These are phyloP conservation scores for Drechslerella dactyloides DNA, from an alignment of 2,329 filamentous ascomycete species.

Conservation along the genomic window DNA sequence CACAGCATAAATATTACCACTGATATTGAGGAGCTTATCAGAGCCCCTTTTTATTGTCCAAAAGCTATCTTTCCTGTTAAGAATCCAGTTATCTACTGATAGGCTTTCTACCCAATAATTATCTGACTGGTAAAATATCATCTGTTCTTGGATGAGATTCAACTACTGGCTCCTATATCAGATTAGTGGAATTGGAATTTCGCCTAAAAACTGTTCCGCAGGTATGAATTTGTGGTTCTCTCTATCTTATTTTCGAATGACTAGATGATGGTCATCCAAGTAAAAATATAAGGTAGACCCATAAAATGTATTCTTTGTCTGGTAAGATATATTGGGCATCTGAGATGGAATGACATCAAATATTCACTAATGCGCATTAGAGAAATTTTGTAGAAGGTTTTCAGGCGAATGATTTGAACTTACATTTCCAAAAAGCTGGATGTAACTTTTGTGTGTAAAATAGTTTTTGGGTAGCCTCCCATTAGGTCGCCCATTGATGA, in stretches of 20 bases:
- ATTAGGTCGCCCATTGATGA: constrained; percentile 63
- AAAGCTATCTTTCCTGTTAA: not conserved
- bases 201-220: not conserved
- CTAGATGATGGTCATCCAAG: not conserved
- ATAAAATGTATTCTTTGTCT: constrained; percentile 54
- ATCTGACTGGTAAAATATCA: constrained; percentile 11
- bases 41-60: constrained; percentile 7
- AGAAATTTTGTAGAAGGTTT: not conserved
- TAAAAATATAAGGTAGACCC: constrained; percentile 45
- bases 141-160: not conserved
- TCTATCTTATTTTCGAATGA: constrained; percentile 14
- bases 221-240: constrained; percentile 19
- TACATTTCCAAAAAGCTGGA: constrained; percentile 61
- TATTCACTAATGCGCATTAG: constrained; percentile 32
- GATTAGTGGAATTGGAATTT: constrained; percentile 16
- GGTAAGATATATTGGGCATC: constrained; percentile 57
- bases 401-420: not conserved
- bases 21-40: constrained; percentile 6
- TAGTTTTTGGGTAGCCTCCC: constrained; percentile 62
- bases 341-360: constrained; percentile 57
- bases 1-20: constrained; percentile 7
- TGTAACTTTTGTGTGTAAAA: constrained; percentile 59
- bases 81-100: constrained; percentile 8
- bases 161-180: constrained; percentile 26
- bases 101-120: constrained; percentile 11